Evolutionary conservation across 192 early-diverging fungal genomes (phyloP).

Genomic region (Podila epicladia): DNA sequence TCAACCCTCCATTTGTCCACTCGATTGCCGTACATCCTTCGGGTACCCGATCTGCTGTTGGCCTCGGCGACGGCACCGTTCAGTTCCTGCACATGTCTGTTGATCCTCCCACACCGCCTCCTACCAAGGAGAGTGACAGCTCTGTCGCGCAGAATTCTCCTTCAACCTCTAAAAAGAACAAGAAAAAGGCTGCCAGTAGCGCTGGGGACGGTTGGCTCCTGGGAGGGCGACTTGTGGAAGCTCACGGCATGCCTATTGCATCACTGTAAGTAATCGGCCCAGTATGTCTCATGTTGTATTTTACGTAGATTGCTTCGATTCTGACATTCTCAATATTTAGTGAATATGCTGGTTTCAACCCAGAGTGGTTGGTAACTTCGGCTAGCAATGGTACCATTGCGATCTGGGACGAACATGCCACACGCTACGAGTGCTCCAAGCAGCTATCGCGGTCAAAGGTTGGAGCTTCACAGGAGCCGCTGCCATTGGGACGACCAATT

Average conservation of each 20-base stretch:
- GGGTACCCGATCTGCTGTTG: slow-evolving; percentile 53
- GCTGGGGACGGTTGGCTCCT: slow-evolving; percentile 28
- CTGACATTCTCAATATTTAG: slow-evolving; percentile 3
- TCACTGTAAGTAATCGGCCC: slow-evolving; percentile 21
- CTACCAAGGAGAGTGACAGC: neutral
- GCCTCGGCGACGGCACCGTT: slow-evolving; percentile 57
- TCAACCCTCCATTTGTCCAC: slow-evolving; percentile 68
- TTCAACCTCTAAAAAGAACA: slow-evolving; percentile 18
- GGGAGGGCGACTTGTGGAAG: slow-evolving; percentile 24
- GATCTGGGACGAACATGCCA: slow-evolving; percentile 33
- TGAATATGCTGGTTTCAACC: slow-evolving; percentile 46
- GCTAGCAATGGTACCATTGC: slow-evolving; percentile 34
- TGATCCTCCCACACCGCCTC: slow-evolving; percentile 26
- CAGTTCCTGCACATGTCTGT: slow-evolving; percentile 47
- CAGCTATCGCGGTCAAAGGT: neutral
- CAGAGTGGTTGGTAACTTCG: slow-evolving; percentile 33
- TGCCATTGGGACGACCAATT: slow-evolving; percentile 21
- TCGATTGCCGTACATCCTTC: slow-evolving; percentile 48
- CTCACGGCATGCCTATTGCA: slow-evolving; percentile 29
- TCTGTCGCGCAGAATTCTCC: neutral
- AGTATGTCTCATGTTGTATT: neutral
- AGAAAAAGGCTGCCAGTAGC: slow-evolving; percentile 20
- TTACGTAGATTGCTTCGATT: neutral
- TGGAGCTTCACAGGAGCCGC: neutral
- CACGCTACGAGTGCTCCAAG: slow-evolving; percentile 19